Percentiles rank a stretch among this genome's conserved stretches.
These are phyloP conservation scores for Fusarium acutatum DNA, from an alignment of 2,329 filamentous ascomycete species.

Conservation along the genomic window DNA sequence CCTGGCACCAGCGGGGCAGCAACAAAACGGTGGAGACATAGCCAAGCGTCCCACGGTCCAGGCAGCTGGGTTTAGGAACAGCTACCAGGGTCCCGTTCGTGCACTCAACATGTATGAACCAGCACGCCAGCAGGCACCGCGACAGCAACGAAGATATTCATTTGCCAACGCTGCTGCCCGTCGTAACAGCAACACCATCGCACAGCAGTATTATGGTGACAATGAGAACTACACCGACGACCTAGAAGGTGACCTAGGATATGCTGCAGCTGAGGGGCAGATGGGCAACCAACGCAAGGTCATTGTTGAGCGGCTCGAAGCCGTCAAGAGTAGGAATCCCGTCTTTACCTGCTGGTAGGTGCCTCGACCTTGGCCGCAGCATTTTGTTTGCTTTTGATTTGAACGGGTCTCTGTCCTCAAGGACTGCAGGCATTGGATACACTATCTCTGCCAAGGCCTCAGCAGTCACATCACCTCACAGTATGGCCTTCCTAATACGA, in stretches of 20 bases:
- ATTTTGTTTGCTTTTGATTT: not conserved
- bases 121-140: slow-evolving; percentile 48
- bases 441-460: not conserved
- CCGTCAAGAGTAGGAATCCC: slow-evolving; percentile 93
- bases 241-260: slow-evolving; percentile 90
- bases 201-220: slow-evolving; percentile 61
- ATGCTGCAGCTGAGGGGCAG: slow-evolving; percentile 92
- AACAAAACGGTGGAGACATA: slow-evolving; percentile 26
- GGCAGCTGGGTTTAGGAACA: slow-evolving; percentile 40
- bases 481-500: slow-evolving; percentile 1
- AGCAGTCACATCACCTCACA: not conserved
- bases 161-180: slow-evolving; percentile 59
- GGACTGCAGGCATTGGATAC: not conserved
- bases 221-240: slow-evolving; percentile 76
- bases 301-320: slow-evolving; percentile 94
- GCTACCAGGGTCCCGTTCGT: slow-evolving; percentile 54
- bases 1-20: slow-evolving; percentile 21
- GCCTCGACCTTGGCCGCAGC: not conserved
- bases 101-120: slow-evolving; percentile 56
- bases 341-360: slow-evolving; percentile 95
- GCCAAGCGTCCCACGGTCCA: slow-evolving; percentile 34
- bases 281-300: slow-evolving; percentile 92
- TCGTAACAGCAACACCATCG: slow-evolving; percentile 60
- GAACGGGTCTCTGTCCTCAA: not conserved
- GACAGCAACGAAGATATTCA: slow-evolving; percentile 62